Evolutionary conservation across 805 yeast species (phyloP), one percentile per base, ranked within the genome.

Genomic region (Candida takata): DNA sequence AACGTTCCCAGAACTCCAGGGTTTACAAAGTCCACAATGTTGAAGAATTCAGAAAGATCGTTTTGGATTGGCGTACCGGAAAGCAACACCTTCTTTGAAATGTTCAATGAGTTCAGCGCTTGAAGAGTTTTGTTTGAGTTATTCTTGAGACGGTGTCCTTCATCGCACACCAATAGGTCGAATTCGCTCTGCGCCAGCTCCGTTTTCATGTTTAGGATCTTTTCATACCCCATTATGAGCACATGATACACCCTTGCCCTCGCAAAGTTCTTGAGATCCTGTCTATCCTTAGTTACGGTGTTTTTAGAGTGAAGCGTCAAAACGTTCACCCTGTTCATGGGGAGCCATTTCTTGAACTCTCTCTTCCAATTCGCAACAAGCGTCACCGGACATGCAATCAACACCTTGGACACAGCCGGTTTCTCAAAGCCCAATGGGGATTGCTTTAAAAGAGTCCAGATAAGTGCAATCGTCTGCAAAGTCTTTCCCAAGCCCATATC

Each of bases 401-500:
- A 59, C 0, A 81, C 74, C 38, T 84, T 84, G 27, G 67, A 67
- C 13, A 70, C 64, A 0, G 64, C 57, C 0, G 65, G 65, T 11
- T 51, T 48, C n/a, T 51, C 47, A 15, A 53, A 36, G 15, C 65
- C 55, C 35, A 43, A 48, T 0, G 88, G 86, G 12, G 73, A 70
- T 46, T 83, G 54, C 43, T 72, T 79, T 14, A 85, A 55, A 14
- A 92, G 57, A 0, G 95, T 86, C 94, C 95, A 86, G 4, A 90
- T 69, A 27, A 86, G 55, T 0, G 95, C 54, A 6, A 92, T 90
- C 0, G 96, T 76, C 73, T 80, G 88, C 28, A 92, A 59, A 0
- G 97, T 88, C 50, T 84, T 84, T 3, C 96, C 96, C 13, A 92
- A 64, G 0, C 98, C 98, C 98, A 92, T 92, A 49, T 90, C 97